Evolutionary conservation across 202 grass and related monocot species (phyloP).

Genomic region (Hordeum pubiflorum): DNA sequence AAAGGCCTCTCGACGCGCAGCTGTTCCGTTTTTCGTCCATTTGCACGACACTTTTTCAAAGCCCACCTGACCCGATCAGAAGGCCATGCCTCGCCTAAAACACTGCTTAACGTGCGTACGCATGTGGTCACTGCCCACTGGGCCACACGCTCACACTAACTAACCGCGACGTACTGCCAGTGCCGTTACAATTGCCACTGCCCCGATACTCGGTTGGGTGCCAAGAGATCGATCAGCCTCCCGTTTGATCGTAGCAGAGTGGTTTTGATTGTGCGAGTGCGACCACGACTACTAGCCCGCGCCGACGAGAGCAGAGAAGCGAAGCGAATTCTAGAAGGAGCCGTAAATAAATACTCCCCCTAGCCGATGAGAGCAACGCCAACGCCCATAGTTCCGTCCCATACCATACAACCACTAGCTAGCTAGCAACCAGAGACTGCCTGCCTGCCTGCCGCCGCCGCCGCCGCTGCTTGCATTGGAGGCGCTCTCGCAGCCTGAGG

Average conservation of each 20-base stretch:
- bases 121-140: not conserved
- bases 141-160: not conserved
- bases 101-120: conserved; percentile 15
- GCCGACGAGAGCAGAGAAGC: not conserved
- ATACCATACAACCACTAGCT: not conserved
- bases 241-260: not conserved
- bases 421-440: not conserved
- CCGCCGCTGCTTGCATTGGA: not conserved
- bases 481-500: not conserved
- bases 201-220: too few relatives aligned
- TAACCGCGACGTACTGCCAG: too few relatives aligned
- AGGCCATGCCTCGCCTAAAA: not conserved
- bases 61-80: conserved; percentile 30
- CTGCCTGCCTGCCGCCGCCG: not conserved
- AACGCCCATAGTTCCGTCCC: not conserved
- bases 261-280: not conserved
- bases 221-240: too few relatives aligned
- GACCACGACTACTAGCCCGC: not conserved
- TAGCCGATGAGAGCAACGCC: conserved; percentile 6
- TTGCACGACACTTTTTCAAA: conserved; percentile 34
- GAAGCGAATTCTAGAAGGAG: not conserved
- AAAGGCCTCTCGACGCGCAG: not conserved
- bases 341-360: conserved; percentile 23
- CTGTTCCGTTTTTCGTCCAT: not conserved
- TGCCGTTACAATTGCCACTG: too few relatives aligned